Evolutionary conservation across 352 stramenopile species (phyloP).

Genomic region (Pythium brachiatum): DNA sequence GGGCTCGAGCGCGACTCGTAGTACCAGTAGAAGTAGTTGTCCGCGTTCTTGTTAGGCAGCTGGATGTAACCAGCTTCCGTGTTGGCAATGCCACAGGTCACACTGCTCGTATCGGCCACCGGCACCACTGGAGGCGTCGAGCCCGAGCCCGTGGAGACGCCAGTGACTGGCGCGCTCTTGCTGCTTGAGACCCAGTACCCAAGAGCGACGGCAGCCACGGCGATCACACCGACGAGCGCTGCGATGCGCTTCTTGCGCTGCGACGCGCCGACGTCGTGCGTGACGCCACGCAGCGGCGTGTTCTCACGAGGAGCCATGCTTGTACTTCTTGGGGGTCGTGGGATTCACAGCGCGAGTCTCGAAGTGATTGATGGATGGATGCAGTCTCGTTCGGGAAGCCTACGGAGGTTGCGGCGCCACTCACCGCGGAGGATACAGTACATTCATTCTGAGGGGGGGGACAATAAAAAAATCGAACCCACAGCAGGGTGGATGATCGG

Average conservation of each 20-base stretch:
- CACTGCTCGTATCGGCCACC: background rate
- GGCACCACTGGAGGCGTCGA: too few relatives aligned
- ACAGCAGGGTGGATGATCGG: too few relatives aligned
- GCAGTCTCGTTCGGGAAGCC: too few relatives aligned
- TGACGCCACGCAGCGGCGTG: constrained; percentile 19
- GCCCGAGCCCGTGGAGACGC: background rate
- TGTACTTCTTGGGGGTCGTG: too few relatives aligned
- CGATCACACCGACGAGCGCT: constrained; percentile 15
- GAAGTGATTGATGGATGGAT: too few relatives aligned
- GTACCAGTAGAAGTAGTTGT: constrained; percentile 75
- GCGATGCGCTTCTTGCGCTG: constrained; percentile 23
- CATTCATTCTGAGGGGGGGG: too few relatives aligned
- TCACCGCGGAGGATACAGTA: too few relatives aligned
- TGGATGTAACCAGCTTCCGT: constrained; percentile 57
- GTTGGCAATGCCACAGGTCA: constrained; percentile 38
- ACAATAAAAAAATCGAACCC: too few relatives aligned
- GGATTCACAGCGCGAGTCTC: too few relatives aligned
- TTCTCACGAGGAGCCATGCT: constrained; percentile 16
- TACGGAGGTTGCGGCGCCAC: too few relatives aligned
- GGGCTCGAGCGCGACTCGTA: constrained; percentile 38
- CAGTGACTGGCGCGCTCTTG: background rate
- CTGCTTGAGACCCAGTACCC: constrained; percentile 13
- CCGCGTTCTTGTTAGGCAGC: constrained; percentile 61
- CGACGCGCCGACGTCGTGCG: background rate
- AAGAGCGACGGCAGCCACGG: constrained; percentile 15